Base-by-base conservation (phyloP, 2,329 filamentous ascomycete species). In the Nemania sp. region DNA sequence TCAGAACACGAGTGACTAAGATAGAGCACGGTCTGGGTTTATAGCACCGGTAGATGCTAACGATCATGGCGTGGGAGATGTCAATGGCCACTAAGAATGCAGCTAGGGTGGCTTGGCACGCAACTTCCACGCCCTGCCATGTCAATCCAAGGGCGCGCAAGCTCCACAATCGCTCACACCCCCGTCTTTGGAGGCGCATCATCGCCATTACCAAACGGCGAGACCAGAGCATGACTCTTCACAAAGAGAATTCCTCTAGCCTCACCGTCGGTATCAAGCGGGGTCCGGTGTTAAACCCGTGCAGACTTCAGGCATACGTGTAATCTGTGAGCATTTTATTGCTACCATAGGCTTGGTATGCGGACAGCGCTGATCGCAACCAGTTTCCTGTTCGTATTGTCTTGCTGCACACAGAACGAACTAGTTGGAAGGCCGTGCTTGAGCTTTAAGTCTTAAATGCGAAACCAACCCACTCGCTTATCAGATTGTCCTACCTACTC, bases 71-170 rank as follows among this genome's bases (percentile, higher is more conserved):
- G 19, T 4, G 4, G n/a, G n/a, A 5, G 9, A 14, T 31, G 28
- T 31, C 39, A 41, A 53, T 48, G 54, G 49, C 49, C 20, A 19
- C 17, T 5, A 8, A 39, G 14, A 14, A 24, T 23, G n/a, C 40
- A 30, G 14, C 40, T 42, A 42, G 40, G 40, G 14, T 24, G 40
- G 3, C 49, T 56, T 57, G 45, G 50, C 55, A 36, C 24, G 23
- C 42, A 14, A 31, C n/a, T n/a, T 39, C 28, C 12, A 39, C 52
- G 64, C 64, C 62, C 64, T 66, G 59, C n/a, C 64, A 62, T 63
- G 70, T 74, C 70, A 71, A 70, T 49, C 59, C 62, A 73, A 74
- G 72, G 72, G 72, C 72, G 72, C 64, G 64, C 62, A 67, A 66
- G 71, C 68, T 72, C 71, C 70, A 62, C 56, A 56, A 40, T 49